A percentile compares a stretch with the other conserved stretches of the same genome.
phyloP scores from a whole-genome alignment of 257 asterid species.

The Solanum bulbocastanum region DNA sequence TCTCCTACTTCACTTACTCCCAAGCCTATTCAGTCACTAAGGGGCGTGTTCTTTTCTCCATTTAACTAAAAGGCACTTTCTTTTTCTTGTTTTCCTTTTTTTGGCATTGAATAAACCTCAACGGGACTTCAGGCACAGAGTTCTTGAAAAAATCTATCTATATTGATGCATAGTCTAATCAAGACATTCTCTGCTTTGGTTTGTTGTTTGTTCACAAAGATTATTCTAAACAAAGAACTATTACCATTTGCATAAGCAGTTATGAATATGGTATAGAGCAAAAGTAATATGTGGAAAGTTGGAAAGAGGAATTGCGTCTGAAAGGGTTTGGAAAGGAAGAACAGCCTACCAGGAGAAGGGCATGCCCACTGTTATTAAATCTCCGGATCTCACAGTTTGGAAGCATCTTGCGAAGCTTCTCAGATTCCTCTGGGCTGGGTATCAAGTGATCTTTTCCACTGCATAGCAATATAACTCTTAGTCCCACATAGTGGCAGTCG shows the following conservation, averaged over 20 bases:
- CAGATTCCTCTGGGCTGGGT: conserved; percentile 69
- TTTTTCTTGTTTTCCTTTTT: not conserved
- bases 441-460: conserved; percentile 76
- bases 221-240: not conserved
- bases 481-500: not conserved
- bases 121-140: not conserved
- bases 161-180: not conserved
- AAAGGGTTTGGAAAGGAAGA: not conserved
- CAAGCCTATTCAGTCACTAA: not conserved
- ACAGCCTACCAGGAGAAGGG: conserved; percentile 64
- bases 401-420: conserved; percentile 43
- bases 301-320: not conserved
- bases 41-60: not conserved
- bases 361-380: conserved; percentile 54
- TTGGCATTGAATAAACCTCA: not conserved
- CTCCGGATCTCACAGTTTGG: conserved; percentile 58
- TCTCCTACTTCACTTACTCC: not conserved
- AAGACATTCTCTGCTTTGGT: not conserved
- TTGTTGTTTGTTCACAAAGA: not conserved
- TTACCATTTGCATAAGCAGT: not conserved
- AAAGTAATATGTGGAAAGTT: not conserved
- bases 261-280: not conserved
- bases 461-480: conserved; percentile 8
- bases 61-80: not conserved
- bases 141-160: not conserved